Evolutionary conservation across 2,329 filamentous ascomycete species (phyloP).

Genomic region (Verticillium tricorpus): DNA sequence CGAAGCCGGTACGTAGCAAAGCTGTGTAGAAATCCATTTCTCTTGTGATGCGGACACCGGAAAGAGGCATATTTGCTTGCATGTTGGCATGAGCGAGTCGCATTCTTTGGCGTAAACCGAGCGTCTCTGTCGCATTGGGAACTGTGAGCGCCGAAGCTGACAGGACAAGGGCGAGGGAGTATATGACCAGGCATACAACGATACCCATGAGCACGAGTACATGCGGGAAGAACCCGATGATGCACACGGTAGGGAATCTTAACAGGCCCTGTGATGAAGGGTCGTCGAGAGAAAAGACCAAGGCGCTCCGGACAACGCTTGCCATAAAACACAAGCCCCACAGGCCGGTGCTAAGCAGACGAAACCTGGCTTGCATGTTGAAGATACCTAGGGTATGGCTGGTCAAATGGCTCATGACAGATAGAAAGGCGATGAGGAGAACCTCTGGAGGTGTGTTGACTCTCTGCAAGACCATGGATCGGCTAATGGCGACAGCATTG

Average conservation of each 20-base stretch:
- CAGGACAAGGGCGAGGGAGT: constrained; percentile 68
- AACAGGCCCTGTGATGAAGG: constrained; percentile 62
- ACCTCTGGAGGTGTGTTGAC: constrained; percentile 90
- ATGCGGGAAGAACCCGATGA: constrained; percentile 92
- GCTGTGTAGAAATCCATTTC: constrained; percentile 96
- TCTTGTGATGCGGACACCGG: constrained; percentile 73
- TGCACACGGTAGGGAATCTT: constrained; percentile 88
- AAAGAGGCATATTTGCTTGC: constrained; percentile 84
- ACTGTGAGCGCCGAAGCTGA: constrained; percentile 45
- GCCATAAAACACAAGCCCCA: constrained; percentile 91
- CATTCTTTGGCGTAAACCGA: constrained; percentile 57
- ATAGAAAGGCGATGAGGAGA: constrained; percentile 81
- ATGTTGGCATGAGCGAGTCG: constrained; percentile 76
- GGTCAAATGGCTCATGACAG: constrained; percentile 79
- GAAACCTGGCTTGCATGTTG: constrained; percentile 70
- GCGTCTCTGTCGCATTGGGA: constrained; percentile 19
- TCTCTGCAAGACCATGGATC: constrained; percentile 66
- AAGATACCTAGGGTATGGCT: constrained; percentile 80
- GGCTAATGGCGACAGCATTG: constrained; percentile 43
- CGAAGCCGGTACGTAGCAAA: constrained; percentile 80
- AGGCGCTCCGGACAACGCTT: constrained; percentile 73
- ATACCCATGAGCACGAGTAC: constrained; percentile 83
- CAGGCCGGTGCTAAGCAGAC: constrained; percentile 81
- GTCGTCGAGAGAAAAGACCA: constrained; percentile 58
- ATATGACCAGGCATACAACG: constrained; percentile 69